Conservation (phyloP, 2,329 filamentous ascomycete genomes). For the Penicillium paneum region DNA sequence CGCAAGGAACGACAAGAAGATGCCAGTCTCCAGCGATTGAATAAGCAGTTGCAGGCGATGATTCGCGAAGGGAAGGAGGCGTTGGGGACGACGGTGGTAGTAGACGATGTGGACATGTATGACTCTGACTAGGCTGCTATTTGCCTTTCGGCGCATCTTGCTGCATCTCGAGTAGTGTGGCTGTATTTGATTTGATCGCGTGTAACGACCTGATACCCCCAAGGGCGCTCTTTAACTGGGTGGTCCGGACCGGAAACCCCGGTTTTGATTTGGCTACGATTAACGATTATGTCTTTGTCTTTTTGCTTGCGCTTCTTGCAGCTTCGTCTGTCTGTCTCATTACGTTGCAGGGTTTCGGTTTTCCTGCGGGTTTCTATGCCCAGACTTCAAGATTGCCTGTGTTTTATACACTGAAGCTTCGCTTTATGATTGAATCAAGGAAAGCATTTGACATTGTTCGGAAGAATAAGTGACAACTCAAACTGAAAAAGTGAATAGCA, state of each 20-base stretch:
- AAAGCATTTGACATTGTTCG: not conserved
- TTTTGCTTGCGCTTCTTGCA: not conserved
- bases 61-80: constrained; percentile 86
- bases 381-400: constrained; percentile 1
- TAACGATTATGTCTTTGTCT: constrained; percentile 20
- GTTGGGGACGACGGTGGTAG: constrained; percentile 68
- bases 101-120: constrained; percentile 50
- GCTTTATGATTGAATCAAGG: not conserved
- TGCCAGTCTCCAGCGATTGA: constrained; percentile 73
- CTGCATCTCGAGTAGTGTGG: not conserved
- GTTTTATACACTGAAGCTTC: not conserved
- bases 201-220: constrained; percentile 26
- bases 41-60: constrained; percentile 76
- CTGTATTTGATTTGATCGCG: constrained; percentile 9
- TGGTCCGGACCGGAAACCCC: constrained; percentile 5
- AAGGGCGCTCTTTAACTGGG: constrained; percentile 12
- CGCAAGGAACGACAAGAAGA: constrained; percentile 76
- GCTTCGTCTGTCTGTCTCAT: not conserved
- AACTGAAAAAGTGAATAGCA: not conserved
- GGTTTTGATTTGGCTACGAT: constrained; percentile 15
- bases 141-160: not conserved
- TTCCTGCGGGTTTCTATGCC: not conserved
- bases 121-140: constrained; percentile 26
- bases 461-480: constrained; percentile 3
- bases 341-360: not conserved